A percentile compares a stretch with the other conserved stretches of the same genome.
These are phyloP conservation scores for Phytophthora pistaciae DNA, from an alignment of 352 stramenopile genomes.

Conservation along the genomic window DNA sequence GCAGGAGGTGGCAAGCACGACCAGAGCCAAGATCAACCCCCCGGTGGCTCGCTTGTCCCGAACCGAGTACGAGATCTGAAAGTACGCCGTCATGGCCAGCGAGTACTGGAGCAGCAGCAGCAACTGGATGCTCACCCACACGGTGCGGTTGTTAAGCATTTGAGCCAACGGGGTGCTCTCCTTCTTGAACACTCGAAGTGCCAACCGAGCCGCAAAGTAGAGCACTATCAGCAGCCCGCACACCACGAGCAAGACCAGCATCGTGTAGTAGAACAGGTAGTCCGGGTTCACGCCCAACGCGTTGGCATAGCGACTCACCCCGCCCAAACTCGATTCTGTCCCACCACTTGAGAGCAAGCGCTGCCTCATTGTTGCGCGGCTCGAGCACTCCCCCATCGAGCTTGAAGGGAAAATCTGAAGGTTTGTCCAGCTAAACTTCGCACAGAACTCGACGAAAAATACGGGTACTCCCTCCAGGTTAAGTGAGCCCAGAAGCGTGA, in stretches of 20 bases:
- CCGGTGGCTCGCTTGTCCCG: constrained; percentile 20
- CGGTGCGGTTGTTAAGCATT: constrained; percentile 49
- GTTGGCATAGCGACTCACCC: constrained; percentile 50
- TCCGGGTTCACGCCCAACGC: constrained; percentile 46
- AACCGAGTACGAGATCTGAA: constrained; percentile 50
- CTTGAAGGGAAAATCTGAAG: constrained; percentile 50
- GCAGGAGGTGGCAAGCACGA: constrained; percentile 39
- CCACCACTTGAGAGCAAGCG: constrained; percentile 16
- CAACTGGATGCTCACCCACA: constrained; percentile 51
- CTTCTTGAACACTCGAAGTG: constrained; percentile 31
- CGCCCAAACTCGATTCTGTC: constrained; percentile 23
- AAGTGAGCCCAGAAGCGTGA: constrained; percentile 53
- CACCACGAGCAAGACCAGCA: constrained; percentile 38
- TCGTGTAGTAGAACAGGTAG: constrained; percentile 64
- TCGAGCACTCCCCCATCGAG: neutral
- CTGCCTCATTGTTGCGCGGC: constrained; percentile 8
- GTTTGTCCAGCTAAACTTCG: constrained; percentile 66
- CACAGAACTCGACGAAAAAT: constrained; percentile 59
- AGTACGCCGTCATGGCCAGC: constrained; percentile 56
- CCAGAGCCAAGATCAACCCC: constrained; percentile 39
- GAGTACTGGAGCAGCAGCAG: constrained; percentile 56
- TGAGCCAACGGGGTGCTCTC: constrained; percentile 17
- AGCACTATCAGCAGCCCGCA: constrained; percentile 37
- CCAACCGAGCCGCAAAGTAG: constrained; percentile 41
- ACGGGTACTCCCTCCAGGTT: constrained; percentile 49